Base-by-base conservation (phyloP, 768 basidiomycete genomes). In the Pseudohyphozyma bogoriensis region DNA sequence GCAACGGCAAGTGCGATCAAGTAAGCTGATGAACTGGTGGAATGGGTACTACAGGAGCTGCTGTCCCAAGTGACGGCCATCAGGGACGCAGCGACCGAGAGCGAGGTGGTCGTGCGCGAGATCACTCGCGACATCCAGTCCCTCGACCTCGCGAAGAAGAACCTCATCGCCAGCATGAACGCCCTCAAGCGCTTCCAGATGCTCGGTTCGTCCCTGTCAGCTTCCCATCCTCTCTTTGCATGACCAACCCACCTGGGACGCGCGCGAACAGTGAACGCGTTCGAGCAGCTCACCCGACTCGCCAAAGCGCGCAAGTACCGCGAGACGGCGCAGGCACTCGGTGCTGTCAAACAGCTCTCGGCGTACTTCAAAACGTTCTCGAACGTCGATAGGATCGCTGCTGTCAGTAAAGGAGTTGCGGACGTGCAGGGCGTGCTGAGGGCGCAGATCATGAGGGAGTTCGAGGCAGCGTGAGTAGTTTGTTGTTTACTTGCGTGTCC, bases 81-180 rank as follows among this genome's bases (percentile, higher is more conserved):
- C 66, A 82, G 90, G 46, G 91, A 96, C 75, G 96, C 96, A 72
- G 91, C 93, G 0, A 87, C 89, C 1, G 95, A 99, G 72, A 91
- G 89, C 4, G 95, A 97, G 69, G 90, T 90, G 2, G 89, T 97
- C 51, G 95, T 97, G 29, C 81, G 86, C 55, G 84, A 89, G 67
- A 95, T 97, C 66, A 99, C 95, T 3, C 86, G 87, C 66, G 95
- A 99, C 73, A 97, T 99, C 51, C 92, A 96, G 72, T 82, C 86
- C 7, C 79, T 99, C 35, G 95, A 97, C 73, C 76, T 87, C 37
- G 91, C 89, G 22, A 96, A 97, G 80, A 85, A 84, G 76, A 95
- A 97, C 70, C 80, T 99, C 52, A 85, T 87, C 24, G 75, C 82
- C 29, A 88, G 87, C 68, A 91, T 97, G 82, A 92, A 87, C 9